These are phyloP conservation scores for Chrysopogon serrulatus DNA, from an alignment of 176 grass and related monocot species.

Conservation along the genomic window DNA sequence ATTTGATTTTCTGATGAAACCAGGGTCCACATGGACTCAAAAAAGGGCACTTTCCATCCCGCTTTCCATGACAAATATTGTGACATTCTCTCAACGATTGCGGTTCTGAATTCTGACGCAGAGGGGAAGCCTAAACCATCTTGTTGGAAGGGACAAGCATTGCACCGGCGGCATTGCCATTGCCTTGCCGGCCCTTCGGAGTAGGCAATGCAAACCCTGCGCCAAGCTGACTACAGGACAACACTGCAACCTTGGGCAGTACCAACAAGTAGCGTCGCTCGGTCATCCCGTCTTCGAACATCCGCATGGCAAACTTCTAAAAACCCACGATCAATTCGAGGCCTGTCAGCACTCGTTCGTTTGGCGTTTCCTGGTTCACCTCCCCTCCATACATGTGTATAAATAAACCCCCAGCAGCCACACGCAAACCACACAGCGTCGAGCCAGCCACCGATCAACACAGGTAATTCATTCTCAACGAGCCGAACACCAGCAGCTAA, in stretches of 20 bases:
- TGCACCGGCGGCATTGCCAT: background rate
- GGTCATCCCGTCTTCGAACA: background rate
- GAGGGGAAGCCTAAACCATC: background rate
- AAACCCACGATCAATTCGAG: conserved; percentile 28
- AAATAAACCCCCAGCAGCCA: background rate
- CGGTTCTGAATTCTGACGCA: background rate
- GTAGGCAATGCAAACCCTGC: background rate
- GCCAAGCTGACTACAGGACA: background rate
- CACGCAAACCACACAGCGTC: background rate
- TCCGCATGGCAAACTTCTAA: conserved; percentile 10
- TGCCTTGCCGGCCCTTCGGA: conserved; percentile 11
- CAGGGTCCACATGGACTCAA: background rate
- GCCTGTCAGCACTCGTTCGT: background rate
- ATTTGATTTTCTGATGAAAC: background rate
- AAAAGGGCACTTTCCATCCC: background rate
- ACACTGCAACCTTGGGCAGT: background rate
- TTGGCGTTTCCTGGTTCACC: background rate
- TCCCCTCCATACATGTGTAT: background rate
- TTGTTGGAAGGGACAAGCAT: background rate
- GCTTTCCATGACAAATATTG: background rate
- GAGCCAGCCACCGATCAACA: background rate
- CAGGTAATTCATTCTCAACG: background rate
- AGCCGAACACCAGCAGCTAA: background rate
- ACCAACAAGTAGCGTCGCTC: background rate
- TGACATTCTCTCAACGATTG: background rate